A percentile compares a stretch with the other conserved stretches of the same genome.
phyloP scores from a whole-genome alignment of 306 rosid species.

The Quercus engelmannii region DNA sequence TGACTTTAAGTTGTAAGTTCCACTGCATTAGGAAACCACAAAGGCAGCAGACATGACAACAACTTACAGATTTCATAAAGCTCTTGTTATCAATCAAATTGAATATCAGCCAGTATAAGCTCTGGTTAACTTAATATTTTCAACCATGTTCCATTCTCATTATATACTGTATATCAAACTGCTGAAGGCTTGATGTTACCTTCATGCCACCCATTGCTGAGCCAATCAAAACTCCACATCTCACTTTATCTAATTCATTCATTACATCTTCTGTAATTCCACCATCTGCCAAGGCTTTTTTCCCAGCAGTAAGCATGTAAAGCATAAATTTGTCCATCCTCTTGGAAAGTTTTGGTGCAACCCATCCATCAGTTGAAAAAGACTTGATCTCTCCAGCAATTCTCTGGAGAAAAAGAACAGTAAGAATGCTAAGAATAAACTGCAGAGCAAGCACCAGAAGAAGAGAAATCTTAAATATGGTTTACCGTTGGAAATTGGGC shows the following conservation, averaged over 20 bases:
- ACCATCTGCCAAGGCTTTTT: conserved; percentile 88
- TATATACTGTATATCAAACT: conserved; percentile 12
- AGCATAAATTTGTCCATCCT: conserved; percentile 98
- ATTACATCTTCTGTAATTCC: conserved; percentile 79
- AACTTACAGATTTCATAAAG: conserved; percentile 18
- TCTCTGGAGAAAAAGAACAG: conserved; percentile 49
- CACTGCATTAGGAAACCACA: conserved; percentile 3
- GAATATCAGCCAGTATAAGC: background rate
- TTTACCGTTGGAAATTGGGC: conserved; percentile 82
- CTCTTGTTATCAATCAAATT: conserved; percentile 1
- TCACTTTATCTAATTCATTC: conserved; percentile 67
- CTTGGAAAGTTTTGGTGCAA: conserved; percentile 84
- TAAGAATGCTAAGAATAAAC: conserved; percentile 39
- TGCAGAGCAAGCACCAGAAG: conserved; percentile 22
- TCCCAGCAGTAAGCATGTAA: conserved; percentile 91
- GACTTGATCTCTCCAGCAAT: conserved; percentile 97
- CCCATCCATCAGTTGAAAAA: conserved; percentile 95
- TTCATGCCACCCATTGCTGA: conserved; percentile 99
- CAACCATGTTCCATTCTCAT: conserved; percentile 2
- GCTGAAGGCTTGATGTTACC: conserved; percentile 43
- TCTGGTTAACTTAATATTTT: background rate
- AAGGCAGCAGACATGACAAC: conserved; percentile 4
- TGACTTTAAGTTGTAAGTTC: conserved; percentile 4
- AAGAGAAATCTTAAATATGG: conserved; percentile 18
- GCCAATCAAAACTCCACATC: conserved; percentile 96